These are phyloP conservation scores for Wickerhamiella bombiphila DNA, from an alignment of 805 yeast species.

Conservation along the genomic window DNA sequence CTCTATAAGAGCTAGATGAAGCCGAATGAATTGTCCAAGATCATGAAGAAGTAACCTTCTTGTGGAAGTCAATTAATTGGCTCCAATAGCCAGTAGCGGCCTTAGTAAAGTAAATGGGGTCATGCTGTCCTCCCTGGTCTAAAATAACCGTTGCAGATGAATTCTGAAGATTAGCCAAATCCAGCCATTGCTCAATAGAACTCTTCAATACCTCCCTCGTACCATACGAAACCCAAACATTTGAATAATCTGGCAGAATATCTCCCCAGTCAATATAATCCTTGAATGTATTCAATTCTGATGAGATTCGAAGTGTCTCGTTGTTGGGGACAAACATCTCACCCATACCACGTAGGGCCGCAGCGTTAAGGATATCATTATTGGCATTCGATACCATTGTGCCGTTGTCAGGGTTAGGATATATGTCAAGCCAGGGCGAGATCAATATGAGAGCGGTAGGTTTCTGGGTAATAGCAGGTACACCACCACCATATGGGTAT, in stretches of 20 bases:
- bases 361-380: neutral
- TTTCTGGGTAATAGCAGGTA: neutral
- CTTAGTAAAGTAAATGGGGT: neutral
- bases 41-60: too few relatives aligned
- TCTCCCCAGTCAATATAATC: constrained; percentile 3
- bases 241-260: constrained; percentile 3
- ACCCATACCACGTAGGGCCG: neutral
- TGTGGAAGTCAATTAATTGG: constrained; percentile 1
- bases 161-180: too few relatives aligned
- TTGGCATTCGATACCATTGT: neutral
- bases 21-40: neutral
- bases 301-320: neutral
- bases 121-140: neutral
- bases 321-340: neutral
- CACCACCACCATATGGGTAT: neutral
- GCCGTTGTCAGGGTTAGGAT: neutral
- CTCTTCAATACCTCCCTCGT: constrained; percentile 10
- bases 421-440: neutral
- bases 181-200: constrained; percentile 1
- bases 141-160: neutral
- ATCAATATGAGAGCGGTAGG: neutral
- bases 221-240: constrained; percentile 7
- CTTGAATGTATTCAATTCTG: neutral
- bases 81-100: neutral
- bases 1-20: too few relatives aligned